Evolutionary conservation across 768 basidiomycete genomes (phyloP), one percentile per base, ranked within the genome.

Genomic region (Pleurotus sapidus): DNA sequence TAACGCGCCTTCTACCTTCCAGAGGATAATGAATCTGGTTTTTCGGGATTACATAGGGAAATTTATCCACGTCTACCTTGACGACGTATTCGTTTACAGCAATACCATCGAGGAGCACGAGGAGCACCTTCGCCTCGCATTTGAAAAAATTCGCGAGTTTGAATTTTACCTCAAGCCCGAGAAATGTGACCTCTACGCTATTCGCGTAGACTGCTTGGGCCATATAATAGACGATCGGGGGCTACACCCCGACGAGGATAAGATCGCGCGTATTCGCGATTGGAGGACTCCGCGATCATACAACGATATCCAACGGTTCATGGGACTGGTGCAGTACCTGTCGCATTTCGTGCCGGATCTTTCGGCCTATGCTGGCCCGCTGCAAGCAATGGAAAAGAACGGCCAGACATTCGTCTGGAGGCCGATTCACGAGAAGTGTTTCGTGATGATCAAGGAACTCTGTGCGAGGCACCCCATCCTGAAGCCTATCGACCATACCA

Each of bases 1-100:
- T 47, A 81, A 82, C 59, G 72, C 74, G 0, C 77, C 75, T 0
- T 65, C 75, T 0, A 83, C 78, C 0, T 83, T 78, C 55, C 80
- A 83, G 55, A 39, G 69, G 0, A 59, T 82, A 0, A 79, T 81
- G 73, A 78, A 68, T 0, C 30, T 57, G 2, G 68, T 80, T n/a
- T 77, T 82, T 47, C 58, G 67, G 1, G 68, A 75, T 1, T 49
- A 62, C n/a, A 71, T 81, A 3, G 74, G 76, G 0, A 20, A 45
- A 9, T 78, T 74, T 55, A 30, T 80, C 7, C 72, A 80, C 46
- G 68, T 75, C 2, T 81, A 79, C 56, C 60, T 81, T 0, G 77
- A 81, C 56, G 74, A 81, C 59, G 70, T 80, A 4, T 73, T 79
- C 45, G 63, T 79, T 0, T 79, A 59, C 58, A 73, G 70, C 0